phyloP scores from a whole-genome alignment of 2,329 filamentous ascomycete genomes.

The Verticillium zaregamsianum region DNA sequence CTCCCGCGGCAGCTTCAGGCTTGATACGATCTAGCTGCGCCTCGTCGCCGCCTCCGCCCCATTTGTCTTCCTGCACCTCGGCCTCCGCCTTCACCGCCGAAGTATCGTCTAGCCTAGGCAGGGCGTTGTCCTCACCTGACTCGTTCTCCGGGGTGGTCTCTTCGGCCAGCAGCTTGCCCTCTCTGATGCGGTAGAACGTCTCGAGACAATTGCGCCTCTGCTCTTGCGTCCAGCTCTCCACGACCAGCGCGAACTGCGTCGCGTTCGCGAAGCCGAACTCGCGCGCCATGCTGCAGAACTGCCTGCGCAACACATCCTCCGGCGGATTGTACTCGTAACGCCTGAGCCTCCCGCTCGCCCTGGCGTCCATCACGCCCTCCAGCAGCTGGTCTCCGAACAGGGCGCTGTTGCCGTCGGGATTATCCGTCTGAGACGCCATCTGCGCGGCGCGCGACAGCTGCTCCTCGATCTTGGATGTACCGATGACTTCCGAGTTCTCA shows the following conservation, averaged over 20 bases:
- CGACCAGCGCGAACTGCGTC: conserved; percentile 82
- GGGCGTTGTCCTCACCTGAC: background rate
- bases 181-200: conserved; percentile 69
- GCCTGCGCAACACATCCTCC: conserved; percentile 66
- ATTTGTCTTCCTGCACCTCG: background rate
- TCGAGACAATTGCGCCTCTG: conserved; percentile 75
- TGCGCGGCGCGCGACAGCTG: conserved; percentile 74
- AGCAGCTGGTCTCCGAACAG: conserved; percentile 54
- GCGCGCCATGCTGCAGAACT: conserved; percentile 88
- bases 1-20: background rate
- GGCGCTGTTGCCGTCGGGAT: conserved; percentile 45
- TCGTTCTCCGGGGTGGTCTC: conserved; percentile 18
- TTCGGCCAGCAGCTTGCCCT: conserved; percentile 41
- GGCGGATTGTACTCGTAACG: conserved; percentile 64
- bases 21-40: conserved; percentile 8
- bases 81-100: conserved; percentile 3
- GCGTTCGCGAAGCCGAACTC: conserved; percentile 72
- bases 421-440: conserved; percentile 41
- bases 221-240: conserved; percentile 86
- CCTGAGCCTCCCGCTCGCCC: conserved; percentile 13
- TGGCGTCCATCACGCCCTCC: conserved; percentile 4
- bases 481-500: conserved; percentile 92
- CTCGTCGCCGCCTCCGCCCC: conserved; percentile 1
- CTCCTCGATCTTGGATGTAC: conserved; percentile 87
- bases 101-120: conserved; percentile 5